Conservation (phyloP, 257 asterid genomes). For the Euphrasia confusa region DNA sequence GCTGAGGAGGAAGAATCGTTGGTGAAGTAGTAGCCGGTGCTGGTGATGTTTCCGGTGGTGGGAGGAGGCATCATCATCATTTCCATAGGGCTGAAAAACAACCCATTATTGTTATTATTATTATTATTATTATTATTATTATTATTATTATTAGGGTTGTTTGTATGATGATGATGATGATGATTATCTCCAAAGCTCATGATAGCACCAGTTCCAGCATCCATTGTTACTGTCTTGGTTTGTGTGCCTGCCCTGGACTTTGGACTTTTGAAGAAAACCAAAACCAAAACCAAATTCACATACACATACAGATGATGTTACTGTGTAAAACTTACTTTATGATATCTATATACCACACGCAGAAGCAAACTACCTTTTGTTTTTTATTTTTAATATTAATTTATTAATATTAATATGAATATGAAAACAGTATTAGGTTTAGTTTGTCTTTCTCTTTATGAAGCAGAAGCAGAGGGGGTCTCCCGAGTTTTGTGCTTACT, state of each 20-base stretch:
- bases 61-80: slow-evolving; percentile 50
- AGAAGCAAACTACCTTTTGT: slow-evolving; percentile 29
- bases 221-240: slow-evolving; percentile 31
- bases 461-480: slow-evolving; percentile 35
- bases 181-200: slow-evolving; percentile 58
- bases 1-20: slow-evolving; percentile 35
- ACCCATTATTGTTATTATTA: slow-evolving; percentile 24
- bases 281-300: too few species aligned
- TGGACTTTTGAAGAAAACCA: too few species aligned
- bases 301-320: too few species aligned
- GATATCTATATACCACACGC: slow-evolving; percentile 38
- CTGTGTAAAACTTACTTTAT: not conserved
- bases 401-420: too few species aligned
- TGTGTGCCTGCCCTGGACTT: not conserved
- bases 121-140: too few species aligned
- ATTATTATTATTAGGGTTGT: too few species aligned
- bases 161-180: too few species aligned
- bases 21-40: slow-evolving; percentile 61
- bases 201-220: slow-evolving; percentile 39
- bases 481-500: slow-evolving; percentile 91
- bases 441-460: slow-evolving; percentile 24
- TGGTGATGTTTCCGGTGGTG: slow-evolving; percentile 13
- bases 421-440: too few species aligned
- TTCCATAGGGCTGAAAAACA: slow-evolving; percentile 33
- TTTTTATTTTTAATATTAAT: not conserved